Evolutionary conservation across 2,329 filamentous ascomycete species (phyloP).

Genomic region (Penicillium sp.): DNA sequence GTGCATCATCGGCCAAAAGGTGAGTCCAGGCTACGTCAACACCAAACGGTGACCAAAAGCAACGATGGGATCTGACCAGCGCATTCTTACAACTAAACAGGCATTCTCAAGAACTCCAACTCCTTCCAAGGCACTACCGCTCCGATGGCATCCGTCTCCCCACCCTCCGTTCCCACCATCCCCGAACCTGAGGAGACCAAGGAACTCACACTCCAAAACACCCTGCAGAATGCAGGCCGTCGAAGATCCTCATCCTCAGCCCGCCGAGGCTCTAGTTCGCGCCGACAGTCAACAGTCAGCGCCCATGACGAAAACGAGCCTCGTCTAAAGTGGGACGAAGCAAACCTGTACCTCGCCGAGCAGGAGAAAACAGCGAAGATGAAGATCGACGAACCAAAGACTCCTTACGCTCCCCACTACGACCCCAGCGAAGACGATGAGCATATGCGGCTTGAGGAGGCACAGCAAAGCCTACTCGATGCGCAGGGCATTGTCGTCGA

Average conservation of each 20-base stretch:
- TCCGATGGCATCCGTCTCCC: slow-evolving; percentile 35
- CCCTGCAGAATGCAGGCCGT: slow-evolving; percentile 86
- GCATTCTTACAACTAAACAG: slow-evolving; percentile 46
- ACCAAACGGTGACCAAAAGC: background rate
- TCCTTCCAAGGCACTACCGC: slow-evolving; percentile 60
- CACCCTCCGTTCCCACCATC: slow-evolving; percentile 36
- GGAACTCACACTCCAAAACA: slow-evolving; percentile 91
- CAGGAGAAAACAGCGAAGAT: slow-evolving; percentile 93
- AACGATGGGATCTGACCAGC: background rate
- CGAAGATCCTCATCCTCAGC: slow-evolving; percentile 76
- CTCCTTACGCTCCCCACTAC: slow-evolving; percentile 89
- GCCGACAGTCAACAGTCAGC: slow-evolving; percentile 63
- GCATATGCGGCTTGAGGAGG: slow-evolving; percentile 48
- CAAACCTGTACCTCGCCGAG: slow-evolving; percentile 93
- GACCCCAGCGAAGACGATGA: slow-evolving; percentile 84
- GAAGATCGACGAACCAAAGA: slow-evolving; percentile 99
- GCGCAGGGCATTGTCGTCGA: slow-evolving; percentile 68
- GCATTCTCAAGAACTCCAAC: slow-evolving; percentile 85
- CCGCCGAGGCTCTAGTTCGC: slow-evolving; percentile 61
- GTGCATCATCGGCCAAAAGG: slow-evolving; percentile 42
- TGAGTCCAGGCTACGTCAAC: slow-evolving; percentile 19
- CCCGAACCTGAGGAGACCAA: slow-evolving; percentile 59
- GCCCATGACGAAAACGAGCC: slow-evolving; percentile 62
- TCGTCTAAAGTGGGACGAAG: slow-evolving; percentile 96
- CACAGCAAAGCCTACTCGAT: slow-evolving; percentile 53